phyloP scores from a whole-genome alignment of 192 early-diverging fungal genomes.

The Coemansia sp. region DNA sequence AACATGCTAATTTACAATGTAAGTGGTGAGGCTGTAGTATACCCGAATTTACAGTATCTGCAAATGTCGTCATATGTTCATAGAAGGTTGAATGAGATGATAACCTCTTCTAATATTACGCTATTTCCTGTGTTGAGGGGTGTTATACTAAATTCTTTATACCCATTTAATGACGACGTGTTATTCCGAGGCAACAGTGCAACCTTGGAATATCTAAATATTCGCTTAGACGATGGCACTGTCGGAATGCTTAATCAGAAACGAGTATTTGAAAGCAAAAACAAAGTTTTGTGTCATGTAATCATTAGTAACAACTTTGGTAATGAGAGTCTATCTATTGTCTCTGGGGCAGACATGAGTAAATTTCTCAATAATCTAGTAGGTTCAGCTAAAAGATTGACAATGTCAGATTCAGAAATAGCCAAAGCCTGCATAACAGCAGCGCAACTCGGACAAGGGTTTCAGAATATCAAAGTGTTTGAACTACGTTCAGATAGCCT shows the following conservation, averaged over 20 bases:
- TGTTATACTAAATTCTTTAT: too few species aligned
- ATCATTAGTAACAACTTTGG: too few species aligned
- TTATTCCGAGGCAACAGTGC: slow-evolving; percentile 6
- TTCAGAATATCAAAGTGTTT: neutral
- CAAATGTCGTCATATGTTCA: too few species aligned
- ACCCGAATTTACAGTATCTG: neutral
- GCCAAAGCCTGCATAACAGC: neutral
- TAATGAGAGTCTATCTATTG: too few species aligned
- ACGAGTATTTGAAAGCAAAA: neutral
- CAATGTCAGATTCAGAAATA: too few species aligned
- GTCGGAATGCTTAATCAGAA: neutral
- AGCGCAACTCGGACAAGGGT: neutral
- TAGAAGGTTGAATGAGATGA: too few species aligned
- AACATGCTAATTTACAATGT: neutral
- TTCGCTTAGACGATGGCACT: neutral
- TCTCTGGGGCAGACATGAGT: too few species aligned
- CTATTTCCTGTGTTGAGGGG: too few species aligned
- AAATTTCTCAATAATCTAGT: too few species aligned
- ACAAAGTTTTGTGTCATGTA: too few species aligned
- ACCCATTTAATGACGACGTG: slow-evolving; percentile 2
- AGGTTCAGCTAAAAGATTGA: too few species aligned
- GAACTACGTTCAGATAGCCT: neutral
- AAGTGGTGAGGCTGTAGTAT: neutral
- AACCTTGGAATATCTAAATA: neutral
- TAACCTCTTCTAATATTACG: too few species aligned